Evolutionary conservation across 129 eudicot genomes (phyloP), one percentile per base, ranked within the genome.

Genomic region (Glebionis coronaria): DNA sequence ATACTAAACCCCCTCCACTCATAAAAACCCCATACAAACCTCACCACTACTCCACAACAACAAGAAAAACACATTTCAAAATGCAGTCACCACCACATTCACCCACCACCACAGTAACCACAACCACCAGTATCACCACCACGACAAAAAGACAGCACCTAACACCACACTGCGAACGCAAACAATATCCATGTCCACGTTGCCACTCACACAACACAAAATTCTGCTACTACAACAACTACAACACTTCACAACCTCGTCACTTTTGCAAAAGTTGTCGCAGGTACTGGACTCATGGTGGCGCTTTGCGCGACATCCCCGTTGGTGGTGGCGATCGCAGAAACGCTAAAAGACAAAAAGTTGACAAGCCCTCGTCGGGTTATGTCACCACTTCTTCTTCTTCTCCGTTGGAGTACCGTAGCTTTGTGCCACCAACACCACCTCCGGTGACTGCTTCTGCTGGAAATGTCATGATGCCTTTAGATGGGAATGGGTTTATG

Each of bases 191-290:
- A 3, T 82, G 86, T 59, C 86, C 86, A 5, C 86, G 86, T 0
- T 81, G 85, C 35, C 61, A 77, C 1, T 81, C 85, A 11, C 68
- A 51, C 53, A 73, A 77, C 51, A 81, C 85, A 38, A 81, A 81
- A 50, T 81, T 81, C 58, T 81, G 85, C 31, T 81, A 81, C 77
- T 81, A 81, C 67, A 81, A 81, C 70, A 81, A 81, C 82, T 81
- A 81, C 56, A 81, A 81, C 56, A 75, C 73, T 12, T 73, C 82
- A 51, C 85, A 81, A 53, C 85, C 85, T 0, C 82, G 85, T 50
- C 72, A 81, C 73, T 77, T 82, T 66, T 82, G 86, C 47, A 82
- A 82, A 58, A 19, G 80, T 16, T 82, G 86, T 19, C 82, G 86
- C 25, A 76, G 82, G 0, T 82, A 82, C 69, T 82, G 82, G 86